Evolutionary conservation across 345 rosid genomes (phyloP).

Genomic region (Rhodamnia rubescens): DNA sequence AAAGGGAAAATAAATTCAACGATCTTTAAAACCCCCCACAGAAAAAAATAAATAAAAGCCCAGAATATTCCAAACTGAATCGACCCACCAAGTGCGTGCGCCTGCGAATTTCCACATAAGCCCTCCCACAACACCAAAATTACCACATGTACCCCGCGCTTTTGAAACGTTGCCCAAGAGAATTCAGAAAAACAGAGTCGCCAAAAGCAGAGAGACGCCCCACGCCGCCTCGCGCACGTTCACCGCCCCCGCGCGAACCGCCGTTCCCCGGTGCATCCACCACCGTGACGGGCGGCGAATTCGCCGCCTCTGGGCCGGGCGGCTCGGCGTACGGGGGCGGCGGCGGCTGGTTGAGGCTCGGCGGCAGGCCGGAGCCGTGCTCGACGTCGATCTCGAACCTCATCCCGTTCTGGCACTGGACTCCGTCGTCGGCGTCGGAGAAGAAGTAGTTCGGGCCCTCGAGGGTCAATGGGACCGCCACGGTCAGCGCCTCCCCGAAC

Average conservation of each 20-base stretch:
- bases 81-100: too few relatives aligned
- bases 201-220: slow-evolving; percentile 3
- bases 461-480: slow-evolving; percentile 35
- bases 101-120: background rate
- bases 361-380: slow-evolving; percentile 52
- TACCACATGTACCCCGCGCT: background rate
- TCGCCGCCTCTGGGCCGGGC: slow-evolving; percentile 20
- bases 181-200: background rate
- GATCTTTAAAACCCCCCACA: background rate
- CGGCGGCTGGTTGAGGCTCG: slow-evolving; percentile 59
- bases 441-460: slow-evolving; percentile 45
- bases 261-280: slow-evolving; percentile 6
- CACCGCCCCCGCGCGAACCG: background rate
- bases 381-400: slow-evolving; percentile 43
- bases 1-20: background rate
- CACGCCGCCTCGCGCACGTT: background rate
- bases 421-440: slow-evolving; percentile 41
- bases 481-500: slow-evolving; percentile 20
- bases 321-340: slow-evolving; percentile 48
- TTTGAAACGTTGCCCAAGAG: background rate
- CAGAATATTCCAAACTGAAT: background rate
- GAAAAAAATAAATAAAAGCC: background rate
- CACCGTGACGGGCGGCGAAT: slow-evolving; percentile 21
- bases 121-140: background rate
- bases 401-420: slow-evolving; percentile 46